These are phyloP conservation scores for Pseudocohnilembus persalinus DNA, from an alignment of 169 alveolate species.

Conservation along the genomic window DNA sequence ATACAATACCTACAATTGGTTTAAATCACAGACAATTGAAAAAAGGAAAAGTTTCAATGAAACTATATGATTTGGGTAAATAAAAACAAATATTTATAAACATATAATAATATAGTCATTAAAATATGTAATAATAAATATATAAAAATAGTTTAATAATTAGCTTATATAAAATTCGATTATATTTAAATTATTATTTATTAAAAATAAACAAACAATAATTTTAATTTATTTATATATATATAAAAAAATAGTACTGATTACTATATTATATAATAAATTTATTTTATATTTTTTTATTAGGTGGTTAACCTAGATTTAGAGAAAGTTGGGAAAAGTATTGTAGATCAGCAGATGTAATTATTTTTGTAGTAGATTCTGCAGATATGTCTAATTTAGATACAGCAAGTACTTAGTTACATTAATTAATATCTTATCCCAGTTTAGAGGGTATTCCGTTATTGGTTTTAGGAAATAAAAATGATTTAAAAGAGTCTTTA, in stretches of 20 bases:
- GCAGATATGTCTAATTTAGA: conserved; percentile 75
- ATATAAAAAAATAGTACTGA: no score
- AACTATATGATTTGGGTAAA: conserved; percentile 64
- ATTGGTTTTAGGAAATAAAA: conserved; percentile 73
- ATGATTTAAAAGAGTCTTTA: conserved; percentile 67
- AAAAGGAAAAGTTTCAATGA: conserved; percentile 61
- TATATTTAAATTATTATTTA: no score
- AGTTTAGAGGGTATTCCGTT: conserved; percentile 68
- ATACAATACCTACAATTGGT: conserved; percentile 75
- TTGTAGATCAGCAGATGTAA: conserved; percentile 69
- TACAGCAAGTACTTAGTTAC: conserved; percentile 59
- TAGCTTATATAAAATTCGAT: no score
- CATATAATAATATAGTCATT: no score
- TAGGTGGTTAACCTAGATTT: conserved; percentile 74
- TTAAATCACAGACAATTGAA: conserved; percentile 58
- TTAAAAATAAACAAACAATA: no score
- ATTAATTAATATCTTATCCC: conserved; percentile 64
- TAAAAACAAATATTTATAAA: no score
- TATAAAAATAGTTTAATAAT: no score
- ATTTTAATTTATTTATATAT: no score
- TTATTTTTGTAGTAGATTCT: conserved; percentile 73
- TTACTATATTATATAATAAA: not conserved
- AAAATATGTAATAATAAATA: no score
- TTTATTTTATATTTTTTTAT: no score
- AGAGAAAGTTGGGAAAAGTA: conserved; percentile 80